phyloP scores from a whole-genome alignment of 2,329 filamentous ascomycete species.

The Claviceps citrina region DNA sequence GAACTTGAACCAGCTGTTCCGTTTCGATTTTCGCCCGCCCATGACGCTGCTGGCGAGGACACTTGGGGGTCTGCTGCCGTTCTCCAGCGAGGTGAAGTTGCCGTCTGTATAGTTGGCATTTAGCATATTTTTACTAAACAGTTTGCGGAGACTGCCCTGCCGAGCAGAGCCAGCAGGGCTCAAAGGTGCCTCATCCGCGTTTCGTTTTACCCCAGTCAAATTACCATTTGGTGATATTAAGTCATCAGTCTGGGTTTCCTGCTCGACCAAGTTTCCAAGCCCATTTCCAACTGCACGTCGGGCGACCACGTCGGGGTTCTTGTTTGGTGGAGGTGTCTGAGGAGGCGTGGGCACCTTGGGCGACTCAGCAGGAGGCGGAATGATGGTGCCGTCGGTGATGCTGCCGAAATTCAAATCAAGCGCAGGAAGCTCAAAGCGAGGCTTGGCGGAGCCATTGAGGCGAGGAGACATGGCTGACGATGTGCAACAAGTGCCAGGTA shows the following conservation, averaged over 20 bases:
- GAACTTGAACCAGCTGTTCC: conserved; percentile 44
- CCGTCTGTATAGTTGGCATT: conserved; percentile 37
- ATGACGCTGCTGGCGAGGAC: conserved; percentile 32
- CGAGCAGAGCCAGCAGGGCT: conserved; percentile 38
- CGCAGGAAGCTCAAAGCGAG: conserved; percentile 40
- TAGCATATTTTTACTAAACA: conserved; percentile 40
- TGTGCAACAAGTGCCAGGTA: background rate
- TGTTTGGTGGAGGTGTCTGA: conserved; percentile 17
- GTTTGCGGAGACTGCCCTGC: conserved; percentile 40
- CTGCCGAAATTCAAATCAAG: conserved; percentile 44
- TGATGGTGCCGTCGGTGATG: conserved; percentile 45
- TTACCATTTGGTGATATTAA: conserved; percentile 22
- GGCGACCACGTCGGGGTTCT: conserved; percentile 9
- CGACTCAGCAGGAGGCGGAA: conserved; percentile 42
- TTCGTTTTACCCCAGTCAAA: conserved; percentile 31
- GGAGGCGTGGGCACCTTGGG: conserved; percentile 35
- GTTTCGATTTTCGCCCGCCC: conserved; percentile 39
- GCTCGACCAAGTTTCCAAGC: background rate
- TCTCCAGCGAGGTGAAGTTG: conserved; percentile 27
- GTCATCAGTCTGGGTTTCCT: conserved; percentile 4
- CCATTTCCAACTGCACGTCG: background rate
- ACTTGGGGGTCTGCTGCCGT: conserved; percentile 31
- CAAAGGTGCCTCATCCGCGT: conserved; percentile 33
- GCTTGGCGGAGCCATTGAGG: conserved; percentile 14
- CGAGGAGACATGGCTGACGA: conserved; percentile 17